Evolutionary conservation across 2,329 filamentous ascomycete genomes (phyloP).

Genomic region (Cladosporium phlei): DNA sequence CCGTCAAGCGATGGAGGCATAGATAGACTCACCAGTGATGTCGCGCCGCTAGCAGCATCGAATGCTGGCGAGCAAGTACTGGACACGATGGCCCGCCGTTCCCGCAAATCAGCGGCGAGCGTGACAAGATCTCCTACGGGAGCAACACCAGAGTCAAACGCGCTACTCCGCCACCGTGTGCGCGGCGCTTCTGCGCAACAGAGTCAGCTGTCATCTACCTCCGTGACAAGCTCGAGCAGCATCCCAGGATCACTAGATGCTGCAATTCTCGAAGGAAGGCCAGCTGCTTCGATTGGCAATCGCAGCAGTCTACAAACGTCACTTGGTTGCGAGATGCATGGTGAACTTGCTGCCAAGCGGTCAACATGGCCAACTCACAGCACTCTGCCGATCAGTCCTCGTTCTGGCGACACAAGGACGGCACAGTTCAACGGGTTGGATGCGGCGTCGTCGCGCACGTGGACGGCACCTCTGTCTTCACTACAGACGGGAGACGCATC

Average conservation of each 20-base stretch:
- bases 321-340: not conserved
- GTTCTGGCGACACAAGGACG: too few relatives aligned
- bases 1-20: not conserved
- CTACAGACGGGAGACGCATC: conserved; percentile 1
- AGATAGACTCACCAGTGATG: too few relatives aligned
- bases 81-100: not conserved
- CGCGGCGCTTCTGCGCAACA: conserved; percentile 6
- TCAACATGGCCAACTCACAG: not conserved
- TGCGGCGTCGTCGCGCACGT: too few relatives aligned
- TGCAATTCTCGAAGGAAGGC: conserved; percentile 11
- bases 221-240: conserved; percentile 21
- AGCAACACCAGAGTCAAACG: not conserved
- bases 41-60: not conserved
- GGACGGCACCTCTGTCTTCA: too few relatives aligned
- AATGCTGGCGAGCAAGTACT: not conserved
- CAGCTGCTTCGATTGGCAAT: not conserved
- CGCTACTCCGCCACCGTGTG: conserved; percentile 1
- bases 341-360: too few relatives aligned
- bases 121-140: not conserved
- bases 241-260: conserved; percentile 1
- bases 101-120: not conserved
- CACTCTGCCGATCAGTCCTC: not conserved
- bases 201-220: conserved; percentile 23
- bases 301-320: not conserved
- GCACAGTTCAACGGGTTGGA: too few relatives aligned